Base-by-base conservation (phyloP, 345 rosid species). In the Balakata baccata region DNA sequence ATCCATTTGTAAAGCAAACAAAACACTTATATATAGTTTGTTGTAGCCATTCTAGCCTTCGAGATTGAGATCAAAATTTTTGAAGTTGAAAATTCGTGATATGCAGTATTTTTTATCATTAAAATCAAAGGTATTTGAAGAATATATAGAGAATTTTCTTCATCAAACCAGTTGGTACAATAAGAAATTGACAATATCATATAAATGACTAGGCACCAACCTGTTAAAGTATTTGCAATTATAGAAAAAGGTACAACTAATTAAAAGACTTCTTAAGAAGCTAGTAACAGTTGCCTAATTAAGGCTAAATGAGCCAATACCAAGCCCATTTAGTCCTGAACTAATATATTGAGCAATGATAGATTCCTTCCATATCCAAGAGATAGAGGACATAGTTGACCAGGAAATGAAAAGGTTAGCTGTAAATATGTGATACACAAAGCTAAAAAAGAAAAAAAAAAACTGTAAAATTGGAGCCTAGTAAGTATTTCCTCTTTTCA, bases 201-300 rank as follows among this genome's bases (percentile, higher is more conserved):
- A 76, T 93, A 90, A 3, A 87, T 38, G 20, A 87, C 50, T 81
- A 91, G 73, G 83, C 81, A 37, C 75, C 87, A 87, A 1, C 96
- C 91, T 0, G 43, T 72, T 14, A 90, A 49, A 63, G 64, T 66
- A 41, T 91, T 93, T 61, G 80, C 75, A 14, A 93, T 93, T 78
- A 89, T 85, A 57, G 86, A 89, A 59, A 84, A 83, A 0, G 91
- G 97, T 0, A 82, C 78, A 69, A 92, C 88, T n/a, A n/a, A n/a
- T n/a, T 14, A 93, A 83, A 17, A 97, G 98, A 74, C 86, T 84
- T 45, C 92, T 91, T 41, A 91, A 49, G 91, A 84, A 93, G 70
- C 88, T 71, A 25, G 87, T 87, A 69, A 89, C 78, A 0, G 88
- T 87, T n/a, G 95, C 74, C 97, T 92, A 93, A 72, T 91, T 93